Conservation (phyloP, 1,139 yeast genomes). For the Kurtzmaniella quercitrusa region DNA sequence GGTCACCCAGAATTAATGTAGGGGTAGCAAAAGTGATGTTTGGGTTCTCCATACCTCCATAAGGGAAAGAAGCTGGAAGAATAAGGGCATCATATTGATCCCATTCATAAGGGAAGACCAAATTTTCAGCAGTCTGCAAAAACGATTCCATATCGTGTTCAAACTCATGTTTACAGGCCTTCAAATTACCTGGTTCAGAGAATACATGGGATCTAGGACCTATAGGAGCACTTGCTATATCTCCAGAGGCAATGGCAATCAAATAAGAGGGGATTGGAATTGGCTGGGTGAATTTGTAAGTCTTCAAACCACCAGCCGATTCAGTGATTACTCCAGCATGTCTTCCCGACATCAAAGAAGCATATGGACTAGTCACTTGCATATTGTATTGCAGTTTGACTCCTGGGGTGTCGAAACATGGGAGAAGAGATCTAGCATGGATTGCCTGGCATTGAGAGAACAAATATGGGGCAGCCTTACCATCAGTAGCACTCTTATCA, state of each 20-base stretch:
- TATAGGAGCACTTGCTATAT: conserved; percentile 59
- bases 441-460: conserved; percentile 92
- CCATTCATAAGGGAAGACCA: conserved; percentile 87
- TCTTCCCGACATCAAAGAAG: conserved; percentile 70
- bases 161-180: conserved; percentile 75
- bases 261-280: conserved; percentile 85
- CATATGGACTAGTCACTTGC: conserved; percentile 58
- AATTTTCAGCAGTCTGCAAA: conserved; percentile 71
- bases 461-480: conserved; percentile 65
- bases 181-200: conserved; percentile 68
- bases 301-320: conserved; percentile 11
- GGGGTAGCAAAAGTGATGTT: conserved; percentile 91
- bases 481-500: conserved; percentile 74
- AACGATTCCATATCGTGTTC: conserved; percentile 76
- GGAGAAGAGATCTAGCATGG: conserved; percentile 84
- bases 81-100: conserved; percentile 75
- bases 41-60: conserved; percentile 96
- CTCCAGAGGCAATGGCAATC: conserved; percentile 84
- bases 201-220: conserved; percentile 87
- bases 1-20: conserved; percentile 79
- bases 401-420: conserved; percentile 90
- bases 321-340: conserved; percentile 17
- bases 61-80: conserved; percentile 81
- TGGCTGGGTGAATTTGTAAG: conserved; percentile 57
- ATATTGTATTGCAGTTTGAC: conserved; percentile 65